Evolutionary conservation across 805 yeast species (phyloP).

Genomic region (Ogataea pignaliae): DNA sequence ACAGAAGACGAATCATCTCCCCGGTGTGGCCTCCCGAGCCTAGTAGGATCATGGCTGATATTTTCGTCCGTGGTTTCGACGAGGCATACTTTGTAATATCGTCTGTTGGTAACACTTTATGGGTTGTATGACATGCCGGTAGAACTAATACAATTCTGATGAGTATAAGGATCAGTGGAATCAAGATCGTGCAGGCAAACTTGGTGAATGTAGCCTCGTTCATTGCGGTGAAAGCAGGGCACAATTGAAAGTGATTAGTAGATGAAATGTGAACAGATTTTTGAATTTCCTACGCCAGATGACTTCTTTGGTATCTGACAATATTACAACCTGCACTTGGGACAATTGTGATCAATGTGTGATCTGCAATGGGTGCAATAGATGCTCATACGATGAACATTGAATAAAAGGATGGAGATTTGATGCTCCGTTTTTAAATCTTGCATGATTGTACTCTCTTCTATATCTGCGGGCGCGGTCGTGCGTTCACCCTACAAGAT

Average conservation of each 20-base stretch:
- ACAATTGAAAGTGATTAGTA: neutral
- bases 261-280: neutral
- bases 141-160: slow-evolving; percentile 19
- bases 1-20: slow-evolving; percentile 76
- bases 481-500: neutral
- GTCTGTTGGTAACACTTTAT: neutral
- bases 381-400: too few relatives aligned
- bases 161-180: slow-evolving; percentile 2
- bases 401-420: too few relatives aligned
- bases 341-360: too few relatives aligned
- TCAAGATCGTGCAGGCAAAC: slow-evolving; percentile 6
- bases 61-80: neutral
- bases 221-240: slow-evolving; percentile 7
- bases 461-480: neutral
- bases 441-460: too few relatives aligned
- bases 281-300: neutral
- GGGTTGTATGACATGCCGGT: slow-evolving; percentile 15
- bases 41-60: slow-evolving; percentile 51
- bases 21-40: slow-evolving; percentile 99
- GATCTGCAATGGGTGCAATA: too few relatives aligned
- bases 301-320: neutral
- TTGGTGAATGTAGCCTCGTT: slow-evolving; percentile 21
- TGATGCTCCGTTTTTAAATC: too few relatives aligned
- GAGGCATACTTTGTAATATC: neutral
- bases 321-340: neutral